Conservation (phyloP, 179 eudicot genomes). For the Patellifolia procumbens region DNA sequence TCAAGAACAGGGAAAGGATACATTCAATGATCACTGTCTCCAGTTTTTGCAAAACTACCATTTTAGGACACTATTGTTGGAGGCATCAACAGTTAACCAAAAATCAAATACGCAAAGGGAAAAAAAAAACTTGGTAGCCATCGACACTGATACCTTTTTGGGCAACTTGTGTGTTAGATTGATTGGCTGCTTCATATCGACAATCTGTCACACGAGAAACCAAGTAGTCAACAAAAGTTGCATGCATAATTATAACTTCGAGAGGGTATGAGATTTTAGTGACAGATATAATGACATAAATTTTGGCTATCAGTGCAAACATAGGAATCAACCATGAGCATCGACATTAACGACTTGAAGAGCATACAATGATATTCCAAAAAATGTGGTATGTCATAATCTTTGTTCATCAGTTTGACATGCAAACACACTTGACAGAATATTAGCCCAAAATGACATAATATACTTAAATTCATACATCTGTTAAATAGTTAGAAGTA, state of each 20-base stretch:
- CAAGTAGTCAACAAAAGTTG: slow-evolving; percentile 7
- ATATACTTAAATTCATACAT: not conserved
- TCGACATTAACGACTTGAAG: not conserved
- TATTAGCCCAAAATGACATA: not conserved
- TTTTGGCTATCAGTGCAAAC: not conserved
- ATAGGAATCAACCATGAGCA: not conserved
- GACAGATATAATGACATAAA: not conserved
- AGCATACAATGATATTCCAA: not conserved
- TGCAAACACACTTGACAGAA: not conserved
- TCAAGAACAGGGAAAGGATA: not conserved
- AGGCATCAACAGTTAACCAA: not conserved
- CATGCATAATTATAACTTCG: too few relatives aligned
- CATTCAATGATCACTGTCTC: not conserved
- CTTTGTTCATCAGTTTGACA: not conserved
- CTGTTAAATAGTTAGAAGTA: not conserved
- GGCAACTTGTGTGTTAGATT: slow-evolving; percentile 70
- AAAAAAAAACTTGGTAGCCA: not conserved
- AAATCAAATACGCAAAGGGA: not conserved
- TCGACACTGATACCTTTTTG: slow-evolving; percentile 48
- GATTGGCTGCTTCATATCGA: slow-evolving; percentile 52
- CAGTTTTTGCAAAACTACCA: not conserved
- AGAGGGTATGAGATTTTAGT: too few relatives aligned
- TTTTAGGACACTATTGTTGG: not conserved
- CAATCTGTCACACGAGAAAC: slow-evolving; percentile 47
- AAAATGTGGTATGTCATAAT: not conserved